phyloP scores from a whole-genome alignment of 805 yeast species.

The Barnettozyma vustinii region DNA sequence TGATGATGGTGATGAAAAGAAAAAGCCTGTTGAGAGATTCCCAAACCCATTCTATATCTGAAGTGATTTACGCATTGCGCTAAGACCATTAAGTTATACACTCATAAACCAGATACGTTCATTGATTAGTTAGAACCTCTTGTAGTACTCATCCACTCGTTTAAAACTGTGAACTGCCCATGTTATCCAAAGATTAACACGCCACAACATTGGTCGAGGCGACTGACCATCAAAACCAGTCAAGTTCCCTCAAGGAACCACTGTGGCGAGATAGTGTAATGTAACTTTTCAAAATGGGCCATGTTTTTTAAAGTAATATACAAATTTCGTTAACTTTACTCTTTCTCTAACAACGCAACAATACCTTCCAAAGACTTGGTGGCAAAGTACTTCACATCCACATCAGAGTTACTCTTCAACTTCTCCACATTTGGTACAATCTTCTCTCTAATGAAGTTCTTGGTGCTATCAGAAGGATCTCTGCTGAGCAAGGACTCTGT shows the following conservation, averaged over 20 bases:
- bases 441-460: slow-evolving; percentile 39
- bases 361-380: slow-evolving; percentile 47
- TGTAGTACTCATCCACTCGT: no score
- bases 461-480: slow-evolving; percentile 15
- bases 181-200: no score
- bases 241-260: no score
- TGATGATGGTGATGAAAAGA: not conserved
- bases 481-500: slow-evolving; percentile 42
- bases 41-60: not conserved
- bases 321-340: not conserved
- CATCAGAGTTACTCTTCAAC: slow-evolving; percentile 68
- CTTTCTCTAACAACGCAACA: slow-evolving; percentile 3
- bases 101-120: no score
- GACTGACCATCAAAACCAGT: no score
- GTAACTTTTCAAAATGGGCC: not conserved
- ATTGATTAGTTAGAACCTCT: no score
- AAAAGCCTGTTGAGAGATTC: not conserved
- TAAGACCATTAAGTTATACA: no score
- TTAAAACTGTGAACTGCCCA: no score
- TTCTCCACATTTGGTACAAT: slow-evolving; percentile 62
- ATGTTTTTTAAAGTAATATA: not conserved
- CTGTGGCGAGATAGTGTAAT: no score
- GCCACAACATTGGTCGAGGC: no score
- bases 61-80: no score
- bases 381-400: slow-evolving; percentile 87